phyloP scores from a whole-genome alignment of 257 asterid species.

The Penstemon eatonii region DNA sequence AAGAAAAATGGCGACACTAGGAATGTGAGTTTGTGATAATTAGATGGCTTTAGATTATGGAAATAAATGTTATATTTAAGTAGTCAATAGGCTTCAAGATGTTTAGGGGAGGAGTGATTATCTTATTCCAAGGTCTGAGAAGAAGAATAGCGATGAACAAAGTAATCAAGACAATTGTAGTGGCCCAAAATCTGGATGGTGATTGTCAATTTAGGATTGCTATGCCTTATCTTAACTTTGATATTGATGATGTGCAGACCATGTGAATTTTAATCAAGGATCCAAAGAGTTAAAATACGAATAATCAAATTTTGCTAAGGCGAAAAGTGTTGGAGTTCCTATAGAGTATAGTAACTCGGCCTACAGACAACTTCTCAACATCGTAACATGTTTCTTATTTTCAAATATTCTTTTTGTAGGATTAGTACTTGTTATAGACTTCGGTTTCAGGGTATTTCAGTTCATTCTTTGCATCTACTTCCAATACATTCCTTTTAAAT shows the following conservation, averaged over 20 bases:
- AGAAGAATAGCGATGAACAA: not conserved
- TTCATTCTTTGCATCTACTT: not conserved
- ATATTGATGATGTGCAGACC: not conserved
- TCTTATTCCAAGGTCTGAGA: slow-evolving; percentile 1
- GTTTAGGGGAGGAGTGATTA: too few relatives aligned
- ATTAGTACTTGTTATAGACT: not conserved
- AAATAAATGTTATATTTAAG: too few relatives aligned
- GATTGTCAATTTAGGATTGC: not conserved
- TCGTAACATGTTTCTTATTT: not conserved
- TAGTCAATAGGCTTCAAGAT: too few relatives aligned
- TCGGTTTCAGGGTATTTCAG: not conserved
- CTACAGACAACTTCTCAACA: not conserved
- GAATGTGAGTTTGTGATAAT: not conserved
- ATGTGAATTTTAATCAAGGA: not conserved
- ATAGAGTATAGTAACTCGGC: not conserved
- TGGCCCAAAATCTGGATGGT: not conserved
- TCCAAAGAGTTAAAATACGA: too few relatives aligned
- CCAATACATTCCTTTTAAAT: not conserved
- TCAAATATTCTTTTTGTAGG: not conserved
- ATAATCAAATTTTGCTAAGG: too few relatives aligned
- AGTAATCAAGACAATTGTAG: not conserved
- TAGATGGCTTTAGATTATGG: not conserved
- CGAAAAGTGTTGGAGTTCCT: too few relatives aligned
- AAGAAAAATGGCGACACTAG: not conserved
- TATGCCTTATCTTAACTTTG: not conserved